A percentile compares a stretch with the other conserved stretches of the same genome.
phyloP scores from a whole-genome alignment of 257 asterid genomes.

The Gardenia jasminoides region DNA sequence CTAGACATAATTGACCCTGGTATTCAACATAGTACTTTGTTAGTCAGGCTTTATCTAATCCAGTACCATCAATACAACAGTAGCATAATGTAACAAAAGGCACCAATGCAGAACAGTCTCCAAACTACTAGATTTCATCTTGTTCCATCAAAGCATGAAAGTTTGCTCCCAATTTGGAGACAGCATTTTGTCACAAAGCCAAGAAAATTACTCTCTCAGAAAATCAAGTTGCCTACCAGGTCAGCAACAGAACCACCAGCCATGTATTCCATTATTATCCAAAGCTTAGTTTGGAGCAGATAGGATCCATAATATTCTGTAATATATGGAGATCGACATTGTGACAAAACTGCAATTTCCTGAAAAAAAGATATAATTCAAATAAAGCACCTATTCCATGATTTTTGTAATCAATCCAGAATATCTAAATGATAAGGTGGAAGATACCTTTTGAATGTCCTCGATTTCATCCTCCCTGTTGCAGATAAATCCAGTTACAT shows the following conservation, averaged over 20 bases:
- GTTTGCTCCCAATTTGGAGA: background rate
- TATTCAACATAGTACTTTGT: background rate
- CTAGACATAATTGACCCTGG: background rate
- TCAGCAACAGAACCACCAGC: slow-evolving; percentile 99
- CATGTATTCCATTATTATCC: slow-evolving; percentile 99
- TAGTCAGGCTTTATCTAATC: background rate
- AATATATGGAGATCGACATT: slow-evolving; percentile 90
- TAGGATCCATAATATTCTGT: slow-evolving; percentile 94
- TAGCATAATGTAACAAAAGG: background rate
- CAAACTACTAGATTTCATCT: background rate
- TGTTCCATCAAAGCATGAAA: background rate
- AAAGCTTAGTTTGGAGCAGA: slow-evolving; percentile 81
- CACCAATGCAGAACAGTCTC: background rate
- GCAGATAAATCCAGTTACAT: slow-evolving; percentile 24
- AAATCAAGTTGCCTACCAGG: slow-evolving; percentile 54
- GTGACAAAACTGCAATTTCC: slow-evolving; percentile 97
- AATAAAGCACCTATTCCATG: slow-evolving; percentile 20
- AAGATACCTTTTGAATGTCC: slow-evolving; percentile 91
- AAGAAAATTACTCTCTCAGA: background rate
- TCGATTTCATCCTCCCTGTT: slow-evolving; percentile 98
- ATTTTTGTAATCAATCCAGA: slow-evolving; percentile 9
- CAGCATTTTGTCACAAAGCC: background rate
- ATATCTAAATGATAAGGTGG: slow-evolving; percentile 20
- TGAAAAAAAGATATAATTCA: slow-evolving; percentile 36
- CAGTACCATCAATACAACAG: background rate